Base-by-base conservation (phyloP, 805 yeast genomes). In the Barnettozyma sucrosica region DNA sequence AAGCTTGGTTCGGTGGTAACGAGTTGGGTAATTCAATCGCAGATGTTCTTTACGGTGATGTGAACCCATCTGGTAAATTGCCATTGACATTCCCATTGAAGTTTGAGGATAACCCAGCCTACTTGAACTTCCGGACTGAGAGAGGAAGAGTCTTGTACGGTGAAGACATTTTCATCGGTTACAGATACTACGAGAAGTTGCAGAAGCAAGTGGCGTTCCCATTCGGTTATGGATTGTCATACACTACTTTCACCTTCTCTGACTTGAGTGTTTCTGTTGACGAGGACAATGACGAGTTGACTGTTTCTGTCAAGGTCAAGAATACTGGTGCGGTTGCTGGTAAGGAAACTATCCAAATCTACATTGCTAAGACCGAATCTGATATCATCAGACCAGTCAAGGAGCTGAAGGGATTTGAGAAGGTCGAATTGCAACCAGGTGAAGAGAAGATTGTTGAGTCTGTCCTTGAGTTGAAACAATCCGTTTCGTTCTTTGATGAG, bases 131-230 rank as follows among this genome's bases (percentile, higher is more conserved):
- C 65, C 66, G 67, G 36, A 68, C 80, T 13, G 73, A 71, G 53
- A 69, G 69, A 53, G 84, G 84, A 40, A 66, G 73, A 48, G 78
- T 74, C 21, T 56, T 75, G 45, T 82, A 81, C 54, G 85, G 86
- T 49, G 88, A 82, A 59, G 85, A 80, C 59, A 75, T 81, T 37
- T 81, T 69, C 57, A 77, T 81, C 44, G 87, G 86, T 20, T 80
- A 81, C 67, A 67, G 80, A 49, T 79, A 64, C 65, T 26, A 26
- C 63, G 85, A 81, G 54, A 75, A 75, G 61, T 57, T 66, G 36
- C 69, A 73, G 51, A 65, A 62, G 43, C 67, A 68, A 23, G 79
- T 76, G 3, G 65, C 72, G 43, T 81, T 73, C 68, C 81, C 85
- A 32, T 82, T 81, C 61, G 86, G 87, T 2, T 69, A 62, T 55